These are phyloP conservation scores for Amaranthus cruentus DNA, from an alignment of 148 eudicot species.

Conservation along the genomic window DNA sequence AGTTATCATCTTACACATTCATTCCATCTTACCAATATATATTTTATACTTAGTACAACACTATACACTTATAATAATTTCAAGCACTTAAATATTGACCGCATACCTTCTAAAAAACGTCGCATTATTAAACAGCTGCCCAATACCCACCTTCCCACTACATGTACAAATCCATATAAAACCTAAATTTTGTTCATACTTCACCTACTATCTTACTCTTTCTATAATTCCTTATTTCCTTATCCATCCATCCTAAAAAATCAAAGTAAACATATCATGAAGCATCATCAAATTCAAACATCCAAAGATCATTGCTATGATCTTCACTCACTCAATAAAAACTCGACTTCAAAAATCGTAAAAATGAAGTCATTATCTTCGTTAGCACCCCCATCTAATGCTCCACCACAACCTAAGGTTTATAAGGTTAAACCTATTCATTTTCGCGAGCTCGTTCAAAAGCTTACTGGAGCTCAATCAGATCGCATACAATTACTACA, in stretches of 20 bases:
- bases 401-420: slow-evolving; percentile 40
- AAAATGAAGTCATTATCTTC: slow-evolving; percentile 17
- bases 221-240: background rate
- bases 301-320: slow-evolving; percentile 2
- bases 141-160: background rate
- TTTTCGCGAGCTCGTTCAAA: slow-evolving; percentile 62
- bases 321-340: slow-evolving; percentile 11
- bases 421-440: slow-evolving; percentile 58
- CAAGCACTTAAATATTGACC: slow-evolving; percentile 25
- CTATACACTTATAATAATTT: background rate
- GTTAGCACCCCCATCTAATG: slow-evolving; percentile 15
- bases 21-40: too few relatives aligned
- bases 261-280: background rate
- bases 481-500: background rate
- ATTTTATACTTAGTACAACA: too few relatives aligned
- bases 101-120: background rate
- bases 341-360: background rate
- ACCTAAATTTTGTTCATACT: background rate
- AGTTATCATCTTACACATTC: too few relatives aligned
- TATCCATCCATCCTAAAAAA: background rate
- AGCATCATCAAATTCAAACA: slow-evolving; percentile 15
- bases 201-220: background rate
- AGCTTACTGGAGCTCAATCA: slow-evolving; percentile 48
- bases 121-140: background rate
- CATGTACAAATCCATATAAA: slow-evolving; percentile 8